These are phyloP conservation scores for Podospora conica DNA, from an alignment of 495 filamentous ascomycete species.

Conservation along the genomic window DNA sequence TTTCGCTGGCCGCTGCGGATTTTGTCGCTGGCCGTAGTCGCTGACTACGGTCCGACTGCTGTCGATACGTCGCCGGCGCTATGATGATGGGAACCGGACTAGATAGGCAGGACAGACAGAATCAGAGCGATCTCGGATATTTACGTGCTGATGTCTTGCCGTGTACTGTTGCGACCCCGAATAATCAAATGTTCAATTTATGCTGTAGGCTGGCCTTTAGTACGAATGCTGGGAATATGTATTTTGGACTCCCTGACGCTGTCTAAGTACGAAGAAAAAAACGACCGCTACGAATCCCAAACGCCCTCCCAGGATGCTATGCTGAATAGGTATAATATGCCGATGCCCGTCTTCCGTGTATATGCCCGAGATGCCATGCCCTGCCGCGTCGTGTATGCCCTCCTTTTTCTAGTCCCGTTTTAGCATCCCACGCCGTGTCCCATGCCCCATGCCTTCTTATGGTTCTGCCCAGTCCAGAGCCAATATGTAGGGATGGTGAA, in stretches of 20 bases:
- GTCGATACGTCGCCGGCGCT: neutral
- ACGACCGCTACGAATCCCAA: neutral
- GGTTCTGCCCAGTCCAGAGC: too few species aligned
- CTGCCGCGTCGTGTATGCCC: neutral
- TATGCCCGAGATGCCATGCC: neutral
- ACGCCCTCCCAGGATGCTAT: neutral
- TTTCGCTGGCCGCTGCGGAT: too few species aligned
- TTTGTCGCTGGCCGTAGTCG: neutral
- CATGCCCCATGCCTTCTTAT: neutral
- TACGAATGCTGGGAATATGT: too few species aligned
- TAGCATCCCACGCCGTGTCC: neutral
- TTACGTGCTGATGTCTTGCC: neutral
- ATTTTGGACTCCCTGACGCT: too few species aligned
- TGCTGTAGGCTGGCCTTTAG: too few species aligned
- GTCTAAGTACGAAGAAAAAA: too few species aligned
- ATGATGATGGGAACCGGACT: neutral
- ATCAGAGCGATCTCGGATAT: neutral
- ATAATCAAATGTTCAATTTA: accelerated
- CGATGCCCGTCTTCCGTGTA: neutral
- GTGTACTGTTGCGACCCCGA: neutral
- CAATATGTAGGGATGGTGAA: too few species aligned
- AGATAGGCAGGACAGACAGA: neutral
- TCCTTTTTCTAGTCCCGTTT: neutral
- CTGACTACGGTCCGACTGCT: too few species aligned
- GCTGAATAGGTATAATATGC: too few species aligned